Evolutionary conservation across 2,329 filamentous ascomycete genomes (phyloP).

Genomic region (Diplocarpon mali): DNA sequence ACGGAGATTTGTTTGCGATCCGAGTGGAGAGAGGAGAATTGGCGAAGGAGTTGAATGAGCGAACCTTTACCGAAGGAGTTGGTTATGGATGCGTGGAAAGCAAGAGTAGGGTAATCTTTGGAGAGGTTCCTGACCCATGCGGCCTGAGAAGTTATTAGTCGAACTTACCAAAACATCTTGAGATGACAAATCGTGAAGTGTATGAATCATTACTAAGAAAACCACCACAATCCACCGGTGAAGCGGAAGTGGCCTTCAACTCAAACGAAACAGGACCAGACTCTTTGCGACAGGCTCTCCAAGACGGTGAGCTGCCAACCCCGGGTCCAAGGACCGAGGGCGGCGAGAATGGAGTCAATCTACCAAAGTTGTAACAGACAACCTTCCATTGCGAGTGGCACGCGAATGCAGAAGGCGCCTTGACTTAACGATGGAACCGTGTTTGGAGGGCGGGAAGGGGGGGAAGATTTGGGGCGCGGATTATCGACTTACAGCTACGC

Average conservation of each 20-base stretch:
- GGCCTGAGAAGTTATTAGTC: constrained; percentile 49
- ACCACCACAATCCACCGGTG: constrained; percentile 55
- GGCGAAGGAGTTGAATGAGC: constrained; percentile 79
- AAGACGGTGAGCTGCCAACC: constrained; percentile 79
- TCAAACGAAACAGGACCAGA: constrained; percentile 77
- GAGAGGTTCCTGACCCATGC: constrained; percentile 84
- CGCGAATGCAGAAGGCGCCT: constrained; percentile 56
- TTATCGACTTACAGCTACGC: constrained; percentile 76
- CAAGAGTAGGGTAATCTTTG: constrained; percentile 85
- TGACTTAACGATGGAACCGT: constrained; percentile 69
- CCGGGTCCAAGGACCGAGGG: constrained; percentile 49
- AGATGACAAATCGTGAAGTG: constrained; percentile 33
- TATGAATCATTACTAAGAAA: constrained; percentile 99
- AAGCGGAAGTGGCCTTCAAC: constrained; percentile 79
- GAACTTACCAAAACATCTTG: neutral
- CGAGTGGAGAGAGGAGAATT: constrained; percentile 83
- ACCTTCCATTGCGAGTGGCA: constrained; percentile 58
- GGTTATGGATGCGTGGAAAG: constrained; percentile 88
- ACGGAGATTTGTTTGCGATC: constrained; percentile 92
- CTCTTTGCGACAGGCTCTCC: constrained; percentile 61
- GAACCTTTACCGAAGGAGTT: constrained; percentile 97
- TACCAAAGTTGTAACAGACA: constrained; percentile 99
- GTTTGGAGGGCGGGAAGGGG: too few relatives aligned
- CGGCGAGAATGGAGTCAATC: constrained; percentile 65
- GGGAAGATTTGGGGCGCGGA: constrained; percentile 10